Percentiles rank a stretch among this genome's conserved stretches.
Evolutionary conservation across 805 yeast genomes (phyloP).

Genomic region (Kodamaea kakaduensis): DNA sequence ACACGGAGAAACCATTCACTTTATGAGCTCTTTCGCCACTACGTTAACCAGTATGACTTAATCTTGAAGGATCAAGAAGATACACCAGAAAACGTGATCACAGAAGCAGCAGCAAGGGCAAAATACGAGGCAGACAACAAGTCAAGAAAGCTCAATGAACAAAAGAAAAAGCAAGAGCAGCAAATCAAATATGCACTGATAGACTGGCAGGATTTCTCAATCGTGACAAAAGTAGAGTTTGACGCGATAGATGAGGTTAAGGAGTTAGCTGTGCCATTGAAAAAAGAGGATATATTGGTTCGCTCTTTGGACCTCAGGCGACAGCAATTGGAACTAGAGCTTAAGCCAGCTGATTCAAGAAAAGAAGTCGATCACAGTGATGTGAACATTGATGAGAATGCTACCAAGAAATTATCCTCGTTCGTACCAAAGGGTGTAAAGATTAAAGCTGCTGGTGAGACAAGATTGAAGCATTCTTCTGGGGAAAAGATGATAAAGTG

Average conservation of each 20-base stretch:
- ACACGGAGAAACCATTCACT: slow-evolving; percentile 57
- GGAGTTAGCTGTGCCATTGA: slow-evolving; percentile 53
- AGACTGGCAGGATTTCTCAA: slow-evolving; percentile 82
- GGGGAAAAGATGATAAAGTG: slow-evolving; percentile 50
- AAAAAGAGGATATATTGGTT: slow-evolving; percentile 54
- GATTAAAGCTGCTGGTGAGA: slow-evolving; percentile 66
- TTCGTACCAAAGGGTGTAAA: slow-evolving; percentile 50
- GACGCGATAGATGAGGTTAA: slow-evolving; percentile 56
- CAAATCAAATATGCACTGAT: slow-evolving; percentile 62
- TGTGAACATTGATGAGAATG: background rate
- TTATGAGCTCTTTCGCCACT: slow-evolving; percentile 45
- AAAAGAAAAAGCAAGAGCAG: slow-evolving; percentile 32
- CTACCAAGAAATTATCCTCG: slow-evolving; percentile 13
- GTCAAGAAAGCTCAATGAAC: slow-evolving; percentile 25
- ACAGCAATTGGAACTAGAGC: slow-evolving; percentile 19
- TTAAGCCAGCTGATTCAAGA: slow-evolving; percentile 7
- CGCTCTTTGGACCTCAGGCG: slow-evolving; percentile 56
- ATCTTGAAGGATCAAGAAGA: slow-evolving; percentile 6
- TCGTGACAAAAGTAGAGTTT: slow-evolving; percentile 67
- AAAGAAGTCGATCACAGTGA: too few species aligned
- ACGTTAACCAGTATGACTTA: slow-evolving; percentile 52
- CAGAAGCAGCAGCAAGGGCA: slow-evolving; percentile 52
- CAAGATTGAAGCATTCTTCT: slow-evolving; percentile 39
- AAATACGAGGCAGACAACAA: slow-evolving; percentile 42
- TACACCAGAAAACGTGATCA: slow-evolving; percentile 32